Base-by-base conservation (phyloP, 495 filamentous ascomycete species). In the Penicillium cinerascens region DNA sequence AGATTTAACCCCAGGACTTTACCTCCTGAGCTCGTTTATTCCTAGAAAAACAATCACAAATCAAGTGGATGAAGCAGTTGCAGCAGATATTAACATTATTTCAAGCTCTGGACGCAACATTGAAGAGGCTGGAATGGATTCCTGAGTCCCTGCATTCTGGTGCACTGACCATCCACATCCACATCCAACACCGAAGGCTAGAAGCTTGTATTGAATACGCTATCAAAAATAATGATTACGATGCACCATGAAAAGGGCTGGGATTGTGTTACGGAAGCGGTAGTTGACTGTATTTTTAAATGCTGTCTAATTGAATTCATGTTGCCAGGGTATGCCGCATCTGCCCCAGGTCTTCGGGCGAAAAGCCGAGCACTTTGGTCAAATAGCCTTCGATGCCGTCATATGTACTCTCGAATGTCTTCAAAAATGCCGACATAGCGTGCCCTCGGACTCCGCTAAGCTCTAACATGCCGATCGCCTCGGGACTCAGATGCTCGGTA, bases 401-500 rank as follows among this genome's bases (percentile, higher is more conserved):
- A 39, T 61, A 66, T 13, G 47, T 51, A 29, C 40, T 29, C 29
- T 75, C 60, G 16, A 72, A 63, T 0, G 47, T 48, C 27, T 63
- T 53, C 23, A 72, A 25, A 25, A 72, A 72, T 3, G 58, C 61
- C 17, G 36, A 56, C 63, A 72, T 72, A 3, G 63, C 63, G 8
- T 41, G 26, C 6, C 58, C 54, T 11, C 60, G 61, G 2, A 67
- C 61, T 23, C 67, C 59, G 45, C 63, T 64, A 2, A 72, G 42
- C 36, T 62, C 55, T 3, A 67, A 43, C 47, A 64, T 59, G 15
- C 65, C 67, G 3, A 58, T 45, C 11, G 56, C 66, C 36, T 70
- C 63, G 4, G 53, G 51, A 10, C 54, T 59, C 9, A 61, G 46
- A 35, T 63, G 57, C 18, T 54, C 54, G 29, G 54, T 57, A 4